Percentiles rank a stretch among this genome's conserved stretches.
phyloP scores from a whole-genome alignment of 2,329 filamentous ascomycete genomes.

The Amesomyces nigricolor region DNA sequence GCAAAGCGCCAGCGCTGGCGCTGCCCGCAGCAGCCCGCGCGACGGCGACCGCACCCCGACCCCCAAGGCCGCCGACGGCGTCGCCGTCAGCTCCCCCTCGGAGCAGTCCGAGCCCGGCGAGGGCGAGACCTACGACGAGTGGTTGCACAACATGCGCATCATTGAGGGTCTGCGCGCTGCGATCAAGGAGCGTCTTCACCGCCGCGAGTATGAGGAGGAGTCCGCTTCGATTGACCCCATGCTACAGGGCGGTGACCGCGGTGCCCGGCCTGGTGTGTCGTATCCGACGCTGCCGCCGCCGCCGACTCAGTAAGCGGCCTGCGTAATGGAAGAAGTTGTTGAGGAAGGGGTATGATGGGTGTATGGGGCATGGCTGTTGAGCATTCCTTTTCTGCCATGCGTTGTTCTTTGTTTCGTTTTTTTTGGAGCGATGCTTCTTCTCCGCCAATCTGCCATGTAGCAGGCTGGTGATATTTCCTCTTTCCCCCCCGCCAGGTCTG shows the following conservation, averaged over 20 bases:
- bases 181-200: conserved; percentile 52
- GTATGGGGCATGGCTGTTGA: no score
- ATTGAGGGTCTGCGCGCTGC: conserved; percentile 58
- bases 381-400: neutral
- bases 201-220: conserved; percentile 45
- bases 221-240: conserved; percentile 31
- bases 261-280: neutral
- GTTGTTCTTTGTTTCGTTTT: neutral
- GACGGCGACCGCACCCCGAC: conserved; percentile 38
- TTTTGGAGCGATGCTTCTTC: conserved; percentile 5
- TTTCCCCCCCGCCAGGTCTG: no score
- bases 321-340: neutral
- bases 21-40: conserved; percentile 29
- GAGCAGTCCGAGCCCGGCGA: conserved; percentile 48
- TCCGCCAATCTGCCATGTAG: neutral
- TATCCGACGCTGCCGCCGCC: conserved; percentile 22
- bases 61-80: conserved; percentile 38
- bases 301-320: conserved; percentile 10
- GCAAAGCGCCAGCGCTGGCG: conserved; percentile 50
- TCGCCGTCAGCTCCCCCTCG: conserved; percentile 50
- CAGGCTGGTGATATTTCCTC: neutral
- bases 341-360: no score
- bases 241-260: conserved; percentile 25
- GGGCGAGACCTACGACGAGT: conserved; percentile 58
- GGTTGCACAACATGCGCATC: conserved; percentile 60